These are phyloP conservation scores for Ceratocystiopsis sp. DNA, from an alignment of 2,329 filamentous ascomycete species.

Conservation along the genomic window DNA sequence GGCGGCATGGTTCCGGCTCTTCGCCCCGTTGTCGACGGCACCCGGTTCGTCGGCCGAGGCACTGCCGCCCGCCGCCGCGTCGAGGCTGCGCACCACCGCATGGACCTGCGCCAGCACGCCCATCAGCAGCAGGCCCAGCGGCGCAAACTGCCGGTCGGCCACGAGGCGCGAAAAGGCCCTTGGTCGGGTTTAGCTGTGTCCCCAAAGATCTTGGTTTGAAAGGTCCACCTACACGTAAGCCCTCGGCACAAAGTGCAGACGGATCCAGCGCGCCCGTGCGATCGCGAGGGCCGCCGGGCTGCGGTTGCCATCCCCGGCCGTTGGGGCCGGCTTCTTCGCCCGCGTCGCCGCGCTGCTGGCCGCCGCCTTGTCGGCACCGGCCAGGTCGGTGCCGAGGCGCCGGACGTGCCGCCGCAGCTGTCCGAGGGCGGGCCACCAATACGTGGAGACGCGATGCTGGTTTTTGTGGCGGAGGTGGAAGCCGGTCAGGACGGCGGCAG, in stretches of 20 bases:
- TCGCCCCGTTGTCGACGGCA: neutral
- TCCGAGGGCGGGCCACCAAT: slow-evolving; percentile 65
- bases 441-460: slow-evolving; percentile 56
- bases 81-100: slow-evolving; percentile 21
- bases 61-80: slow-evolving; percentile 5
- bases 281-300: slow-evolving; percentile 1
- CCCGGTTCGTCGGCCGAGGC: slow-evolving; percentile 10
- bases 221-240: slow-evolving; percentile 28
- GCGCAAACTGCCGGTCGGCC: slow-evolving; percentile 55
- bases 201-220: no score
- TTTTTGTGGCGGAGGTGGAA: slow-evolving; percentile 78
- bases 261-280: slow-evolving; percentile 21
- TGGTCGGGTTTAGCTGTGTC: neutral
- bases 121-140: slow-evolving; percentile 52
- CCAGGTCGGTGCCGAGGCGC: slow-evolving; percentile 30
- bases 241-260: slow-evolving; percentile 21
- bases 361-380: no score
- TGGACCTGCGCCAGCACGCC: slow-evolving; percentile 44
- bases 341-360: slow-evolving; percentile 12
- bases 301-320: no score
- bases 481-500: slow-evolving; percentile 45
- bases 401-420: slow-evolving; percentile 51
- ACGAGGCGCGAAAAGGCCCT: slow-evolving; percentile 53
- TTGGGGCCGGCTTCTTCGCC: slow-evolving; percentile 16
- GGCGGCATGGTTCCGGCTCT: neutral